Evolutionary conservation across 2,329 filamentous ascomycete species (phyloP), one percentile per base, ranked within the genome.

Genomic region (Rhynchosporium graminicola): DNA sequence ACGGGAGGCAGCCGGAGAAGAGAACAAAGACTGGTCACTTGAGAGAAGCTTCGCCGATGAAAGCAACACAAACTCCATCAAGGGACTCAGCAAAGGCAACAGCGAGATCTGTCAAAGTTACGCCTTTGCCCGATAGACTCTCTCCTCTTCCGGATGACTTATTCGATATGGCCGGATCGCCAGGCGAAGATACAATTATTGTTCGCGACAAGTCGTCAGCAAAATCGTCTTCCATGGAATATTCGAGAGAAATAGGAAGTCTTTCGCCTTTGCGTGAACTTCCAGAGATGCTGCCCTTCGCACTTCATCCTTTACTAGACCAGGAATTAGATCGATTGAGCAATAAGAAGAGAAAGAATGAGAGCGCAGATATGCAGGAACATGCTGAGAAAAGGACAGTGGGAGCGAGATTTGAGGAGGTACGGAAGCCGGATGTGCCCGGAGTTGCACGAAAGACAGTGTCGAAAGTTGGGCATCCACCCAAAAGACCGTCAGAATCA

Each of bases 371-470:
- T 4, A 40, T 13, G 7, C 59, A 40, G 9, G 47, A 59, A 15
- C 57, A 65, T 50, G 36, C 56, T 15, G 43, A 40, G 56, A 46
- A 31, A 29, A 42, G 71, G 50, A 73, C 68, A 5, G 72, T 73
- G 28, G 72, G 72, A 61, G 67, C 66, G 50, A 70, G 73, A 15
- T 69, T 73, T 61, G 72, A 74, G 56, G 69, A 71, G 55, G 71
- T 64, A 50, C 68, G 73, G 28, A 67, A 67, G 47, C 70, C 71
- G 7, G 69, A 72, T 63, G 64, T 73, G 12, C 72, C 70, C 36
- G 72, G 71, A 40, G 73, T 74, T 45, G 73, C 73, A n/a, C 68
- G 69, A 15, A 75, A 74, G 55, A 71, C 70, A 6, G 50, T 60
- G 40, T 63, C 71, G 28, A 74, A 72, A 47, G 62, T 72, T 63